Base-by-base conservation (phyloP, 2,329 filamentous ascomycete genomes). In the Penicillium sp. region DNA sequence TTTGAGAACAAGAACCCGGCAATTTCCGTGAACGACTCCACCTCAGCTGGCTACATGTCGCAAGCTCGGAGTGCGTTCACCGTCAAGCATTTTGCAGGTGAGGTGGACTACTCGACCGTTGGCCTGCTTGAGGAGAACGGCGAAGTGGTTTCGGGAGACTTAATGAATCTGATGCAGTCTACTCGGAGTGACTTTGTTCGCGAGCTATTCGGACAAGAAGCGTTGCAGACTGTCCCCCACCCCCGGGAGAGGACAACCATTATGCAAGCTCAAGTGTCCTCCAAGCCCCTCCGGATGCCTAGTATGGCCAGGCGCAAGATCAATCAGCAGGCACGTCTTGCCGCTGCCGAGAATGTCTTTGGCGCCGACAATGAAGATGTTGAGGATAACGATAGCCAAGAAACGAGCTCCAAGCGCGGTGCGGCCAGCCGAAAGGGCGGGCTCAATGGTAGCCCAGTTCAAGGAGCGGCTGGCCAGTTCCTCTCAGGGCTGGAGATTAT, bases 1-100 rank as follows among this genome's bases (percentile, higher is more conserved):
- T 99, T 99, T 68, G 90, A 96, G 61, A 89, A 90, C 71, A 98
- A 96, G 78, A 98, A 97, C 70, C 87, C 91, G 1, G 90, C 93
- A 26, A 96, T 99, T 58, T 81, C 86, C 2, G 90, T 96, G 5
- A 86, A 88, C 52, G 86, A 87, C 47, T 80, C 90, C 1, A 93
- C 87, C 1, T 87, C 88, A 61, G 91, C 91, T 78, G 96, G 96
- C 73, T 96, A 96, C 74, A 80, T 88, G 49, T 93, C 93, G 0
- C 88, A 91, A 60, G 83, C 85, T 0, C 82, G 90, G 0, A 89
- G 91, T 5, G 84, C 85, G 10, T 99, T 99, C 77, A 93, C 92
- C 0, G 87, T 99, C 55, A 92, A 90, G 74, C 95, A 99, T 75
- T 99, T 96, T 74, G 93, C 93, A 39, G 95, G 95, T 50, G 95